phyloP scores from a whole-genome alignment of 1,284 basidiomycete species.

The Apiotrichum brassicae region DNA sequence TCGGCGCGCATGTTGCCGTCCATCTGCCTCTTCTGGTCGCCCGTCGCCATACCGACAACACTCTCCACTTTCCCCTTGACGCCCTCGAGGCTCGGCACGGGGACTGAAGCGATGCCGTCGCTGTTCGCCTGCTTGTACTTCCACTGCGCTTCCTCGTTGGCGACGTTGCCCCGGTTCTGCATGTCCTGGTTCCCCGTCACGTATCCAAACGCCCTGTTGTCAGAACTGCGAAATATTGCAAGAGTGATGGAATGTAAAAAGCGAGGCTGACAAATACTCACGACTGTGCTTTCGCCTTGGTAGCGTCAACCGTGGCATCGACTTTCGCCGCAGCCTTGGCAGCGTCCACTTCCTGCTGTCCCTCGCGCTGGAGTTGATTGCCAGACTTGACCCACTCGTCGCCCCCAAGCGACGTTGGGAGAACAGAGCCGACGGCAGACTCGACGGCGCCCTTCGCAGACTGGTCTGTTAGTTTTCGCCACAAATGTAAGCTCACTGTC shows the following conservation, averaged over 20 bases:
- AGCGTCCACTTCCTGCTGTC: slow-evolving; percentile 33
- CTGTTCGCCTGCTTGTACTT: slow-evolving; percentile 34
- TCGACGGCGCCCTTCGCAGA: slow-evolving; percentile 9
- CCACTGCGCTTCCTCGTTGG: slow-evolving; percentile 41
- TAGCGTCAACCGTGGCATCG: slow-evolving; percentile 35
- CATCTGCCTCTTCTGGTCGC: slow-evolving; percentile 40
- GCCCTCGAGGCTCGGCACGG: slow-evolving; percentile 29
- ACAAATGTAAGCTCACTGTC: slow-evolving; percentile 22
- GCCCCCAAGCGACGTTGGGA: slow-evolving; percentile 24
- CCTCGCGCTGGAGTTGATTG: slow-evolving; percentile 25
- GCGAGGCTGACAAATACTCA: slow-evolving; percentile 20
- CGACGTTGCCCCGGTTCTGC: slow-evolving; percentile 41
- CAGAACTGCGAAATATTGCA: neutral
- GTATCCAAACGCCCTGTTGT: slow-evolving; percentile 36
- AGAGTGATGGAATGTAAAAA: no score
- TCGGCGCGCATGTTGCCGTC: slow-evolving; percentile 39
- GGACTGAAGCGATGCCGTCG: slow-evolving; percentile 14
- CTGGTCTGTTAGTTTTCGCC: neutral
- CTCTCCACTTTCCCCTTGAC: slow-evolving; percentile 40
- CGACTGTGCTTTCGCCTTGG: slow-evolving; percentile 41
- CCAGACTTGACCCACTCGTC: slow-evolving; percentile 33
- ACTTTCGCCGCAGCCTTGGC: slow-evolving; percentile 34
- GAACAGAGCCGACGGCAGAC: slow-evolving; percentile 30
- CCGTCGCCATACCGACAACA: slow-evolving; percentile 40
- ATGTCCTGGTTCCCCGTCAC: slow-evolving; percentile 39